Base-by-base conservation (phyloP, 345 rosid genomes). In the Sisymbrium irio region DNA sequence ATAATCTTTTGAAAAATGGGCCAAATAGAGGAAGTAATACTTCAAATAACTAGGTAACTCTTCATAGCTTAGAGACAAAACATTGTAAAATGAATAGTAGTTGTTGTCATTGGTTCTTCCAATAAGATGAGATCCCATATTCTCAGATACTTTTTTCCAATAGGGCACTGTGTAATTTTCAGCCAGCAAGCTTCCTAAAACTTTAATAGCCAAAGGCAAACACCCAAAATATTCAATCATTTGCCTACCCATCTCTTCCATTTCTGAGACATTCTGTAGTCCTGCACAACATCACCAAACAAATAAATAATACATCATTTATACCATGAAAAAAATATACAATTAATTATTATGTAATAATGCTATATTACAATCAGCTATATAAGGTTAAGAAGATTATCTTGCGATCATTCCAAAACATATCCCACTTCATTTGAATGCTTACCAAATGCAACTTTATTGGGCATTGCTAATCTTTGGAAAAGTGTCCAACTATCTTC, bases 401-500 rank as follows among this genome's bases (percentile, higher is more conserved):
- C n/a, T n/a, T n/a, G n/a, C n/a, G n/a, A n/a, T n/a, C n/a, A n/a
- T n/a, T n/a, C n/a, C n/a, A n/a, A n/a, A n/a, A n/a, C n/a, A n/a
- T n/a, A 40, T 12, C n/a, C n/a, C n/a, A n/a, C 14, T 39, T 7
- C 7, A 30, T 27, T 17, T 17, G n/a, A 35, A 28, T 46, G 3
- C 37, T 25, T 69, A 81, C 79, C 81, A 1, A 39, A 13, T 53
- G 65, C 45, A 37, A 41, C 56, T 12, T 4, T 54, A 5, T 6
- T 2, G 4, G 71, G 71, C 20, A 80, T 77, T 0, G 66, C 80
- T 65, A 71, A 80, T 27, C 42, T 76, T 35, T 11, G 79, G 2
- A 87, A 67, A 64, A 85, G 44, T 11, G 72, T 80, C 86, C 89
- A 83, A 22, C 86, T 79, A 4, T 82, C 67, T 30, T 61, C 0